Conservation (phyloP, 2,329 filamentous ascomycete species). For the Pyrenochaeta sp. region DNA sequence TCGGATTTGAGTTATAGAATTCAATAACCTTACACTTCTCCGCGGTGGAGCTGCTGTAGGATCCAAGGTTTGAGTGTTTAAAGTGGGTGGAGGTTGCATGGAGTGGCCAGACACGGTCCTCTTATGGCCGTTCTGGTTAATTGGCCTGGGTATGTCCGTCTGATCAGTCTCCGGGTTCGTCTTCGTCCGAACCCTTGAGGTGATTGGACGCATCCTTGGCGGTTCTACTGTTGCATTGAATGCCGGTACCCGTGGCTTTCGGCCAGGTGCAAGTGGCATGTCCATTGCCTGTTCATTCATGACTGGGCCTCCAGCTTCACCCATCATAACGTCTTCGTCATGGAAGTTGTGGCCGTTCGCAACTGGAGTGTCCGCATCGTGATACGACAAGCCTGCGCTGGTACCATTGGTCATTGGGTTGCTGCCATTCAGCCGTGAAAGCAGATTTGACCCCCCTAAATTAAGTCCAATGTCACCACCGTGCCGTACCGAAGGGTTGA, state of each 20-base stretch:
- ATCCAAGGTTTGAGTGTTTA: conserved; percentile 38
- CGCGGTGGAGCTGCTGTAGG: conserved; percentile 55
- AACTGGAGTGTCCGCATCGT: conserved; percentile 58
- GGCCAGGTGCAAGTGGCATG: conserved; percentile 58
- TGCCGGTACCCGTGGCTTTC: conserved; percentile 49
- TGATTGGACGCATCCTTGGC: conserved; percentile 50
- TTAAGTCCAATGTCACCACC: conserved; percentile 46
- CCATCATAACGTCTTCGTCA: conserved; percentile 57
- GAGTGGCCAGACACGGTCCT: conserved; percentile 89
- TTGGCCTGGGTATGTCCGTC: conserved; percentile 46
- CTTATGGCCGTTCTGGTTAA: conserved; percentile 72
- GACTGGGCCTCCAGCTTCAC: conserved; percentile 45
- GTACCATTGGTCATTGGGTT: conserved; percentile 36
- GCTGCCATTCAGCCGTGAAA: conserved; percentile 56
- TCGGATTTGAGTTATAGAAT: conserved; percentile 65
- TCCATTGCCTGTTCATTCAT: conserved; percentile 47
- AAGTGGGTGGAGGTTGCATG: conserved; percentile 43
- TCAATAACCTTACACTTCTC: conserved; percentile 55
- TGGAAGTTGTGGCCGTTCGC: conserved; percentile 49
- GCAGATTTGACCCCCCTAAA: conserved; percentile 47
- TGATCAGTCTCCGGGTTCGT: conserved; percentile 52
- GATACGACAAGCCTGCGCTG: conserved; percentile 19
- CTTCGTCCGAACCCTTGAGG: conserved; percentile 50
- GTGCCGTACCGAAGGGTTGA: conserved; percentile 49
- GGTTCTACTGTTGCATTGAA: conserved; percentile 46